phyloP scores from a whole-genome alignment of 257 asterid species.

The Craterostigma plantagineum region DNA sequence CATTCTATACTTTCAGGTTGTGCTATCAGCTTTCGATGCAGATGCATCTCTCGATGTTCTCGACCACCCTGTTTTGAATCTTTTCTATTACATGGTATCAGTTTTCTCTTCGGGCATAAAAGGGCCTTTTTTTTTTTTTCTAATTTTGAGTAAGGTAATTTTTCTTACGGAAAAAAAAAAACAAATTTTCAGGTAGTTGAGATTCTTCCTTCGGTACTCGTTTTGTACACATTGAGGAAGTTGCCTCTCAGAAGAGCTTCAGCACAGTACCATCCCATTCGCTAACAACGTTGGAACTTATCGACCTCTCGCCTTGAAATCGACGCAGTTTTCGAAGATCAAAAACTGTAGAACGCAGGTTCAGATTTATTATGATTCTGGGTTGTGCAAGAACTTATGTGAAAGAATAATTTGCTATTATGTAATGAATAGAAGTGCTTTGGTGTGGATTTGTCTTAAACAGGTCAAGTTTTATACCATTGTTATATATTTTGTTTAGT shows the following conservation, averaged over 20 bases:
- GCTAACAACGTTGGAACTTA: constrained; percentile 1
- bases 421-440: too few species aligned
- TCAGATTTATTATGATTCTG: too few species aligned
- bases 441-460: too few species aligned
- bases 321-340: too few species aligned
- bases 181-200: constrained; percentile 28
- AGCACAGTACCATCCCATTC: constrained; percentile 49
- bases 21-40: constrained; percentile 38
- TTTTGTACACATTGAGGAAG: constrained; percentile 48
- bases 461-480: too few species aligned
- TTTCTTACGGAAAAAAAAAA: neutral
- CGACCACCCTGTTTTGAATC: constrained; percentile 44
- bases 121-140: neutral
- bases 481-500: too few species aligned
- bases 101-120: neutral
- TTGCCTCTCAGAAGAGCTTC: constrained; percentile 43
- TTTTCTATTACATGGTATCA: constrained; percentile 44
- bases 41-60: constrained; percentile 51
- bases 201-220: constrained; percentile 65
- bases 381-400: too few species aligned
- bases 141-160: neutral
- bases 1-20: constrained; percentile 18
- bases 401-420: too few species aligned
- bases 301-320: too few species aligned
- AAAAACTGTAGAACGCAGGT: too few species aligned